Evolutionary conservation across 176 grass and related monocot genomes (phyloP).

Genomic region (Musa itinerans): DNA sequence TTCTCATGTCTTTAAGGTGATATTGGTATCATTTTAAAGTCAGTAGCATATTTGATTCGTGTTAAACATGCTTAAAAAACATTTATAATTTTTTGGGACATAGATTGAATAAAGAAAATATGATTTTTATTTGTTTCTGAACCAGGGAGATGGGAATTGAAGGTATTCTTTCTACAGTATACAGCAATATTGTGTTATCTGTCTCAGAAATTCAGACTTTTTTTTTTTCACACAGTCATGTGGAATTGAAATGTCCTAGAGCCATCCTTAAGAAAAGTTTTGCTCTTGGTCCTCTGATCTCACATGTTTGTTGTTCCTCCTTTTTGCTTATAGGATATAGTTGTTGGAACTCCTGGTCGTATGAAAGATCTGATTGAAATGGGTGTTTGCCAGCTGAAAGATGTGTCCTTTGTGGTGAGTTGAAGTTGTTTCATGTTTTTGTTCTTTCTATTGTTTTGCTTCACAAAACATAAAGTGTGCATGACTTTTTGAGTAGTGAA

Average conservation of each 20-base stretch:
- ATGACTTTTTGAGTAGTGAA: too few species aligned
- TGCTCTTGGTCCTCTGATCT: background rate
- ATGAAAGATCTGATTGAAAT: slow-evolving; percentile 98
- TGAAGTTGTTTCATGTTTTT: background rate
- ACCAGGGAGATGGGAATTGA: background rate
- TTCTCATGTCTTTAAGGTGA: background rate
- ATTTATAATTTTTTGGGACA: background rate
- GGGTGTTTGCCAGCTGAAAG: slow-evolving; percentile 64
- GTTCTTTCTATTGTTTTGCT: background rate
- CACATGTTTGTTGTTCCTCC: background rate
- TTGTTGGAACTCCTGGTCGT: slow-evolving; percentile 87
- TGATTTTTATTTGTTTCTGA: background rate
- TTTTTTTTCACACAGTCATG: background rate
- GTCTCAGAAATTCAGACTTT: background rate
- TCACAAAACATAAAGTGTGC: background rate
- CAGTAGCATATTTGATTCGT: background rate
- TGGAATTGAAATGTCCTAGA: too few species aligned
- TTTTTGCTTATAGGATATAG: slow-evolving; percentile 64
- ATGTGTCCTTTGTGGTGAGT: slow-evolving; percentile 87
- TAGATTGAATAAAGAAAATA: background rate
- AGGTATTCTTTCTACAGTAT: background rate
- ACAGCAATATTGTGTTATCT: background rate
- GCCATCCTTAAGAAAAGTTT: background rate
- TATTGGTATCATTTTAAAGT: background rate
- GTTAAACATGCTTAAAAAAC: background rate